These are phyloP conservation scores for Fusarium longipes DNA, from an alignment of 2,329 filamentous ascomycete genomes.

Conservation along the genomic window DNA sequence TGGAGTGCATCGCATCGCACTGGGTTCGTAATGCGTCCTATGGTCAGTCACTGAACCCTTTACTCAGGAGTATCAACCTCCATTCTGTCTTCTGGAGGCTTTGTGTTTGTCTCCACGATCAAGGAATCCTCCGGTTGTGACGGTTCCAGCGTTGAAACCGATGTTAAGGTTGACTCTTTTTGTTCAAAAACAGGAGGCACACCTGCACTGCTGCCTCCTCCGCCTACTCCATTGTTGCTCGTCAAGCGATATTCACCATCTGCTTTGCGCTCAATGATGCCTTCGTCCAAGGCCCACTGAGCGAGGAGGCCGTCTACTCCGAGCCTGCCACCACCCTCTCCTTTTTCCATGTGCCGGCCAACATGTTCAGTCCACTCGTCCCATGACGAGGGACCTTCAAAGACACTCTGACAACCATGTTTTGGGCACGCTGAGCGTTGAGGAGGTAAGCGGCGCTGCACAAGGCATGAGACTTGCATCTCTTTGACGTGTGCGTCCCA, in stretches of 20 bases:
- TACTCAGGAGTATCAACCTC: conserved; percentile 43
- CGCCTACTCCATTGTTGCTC: conserved; percentile 45
- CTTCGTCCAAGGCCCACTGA: conserved; percentile 71
- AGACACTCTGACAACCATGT: conserved; percentile 75
- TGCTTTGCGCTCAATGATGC: conserved; percentile 69
- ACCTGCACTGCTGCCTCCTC: conserved; percentile 30
- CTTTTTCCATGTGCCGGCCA: conserved; percentile 86
- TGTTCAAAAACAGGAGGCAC: conserved; percentile 34
- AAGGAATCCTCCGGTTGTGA: conserved; percentile 43
- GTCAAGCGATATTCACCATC: conserved; percentile 68
- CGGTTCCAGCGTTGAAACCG: conserved; percentile 34
- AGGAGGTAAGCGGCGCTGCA: conserved; percentile 75
- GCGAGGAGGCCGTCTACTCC: conserved; percentile 69
- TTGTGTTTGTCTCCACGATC: conserved; percentile 42
- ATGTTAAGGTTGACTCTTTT: conserved; percentile 45
- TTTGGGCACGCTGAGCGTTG: conserved; percentile 76
- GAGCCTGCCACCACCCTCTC: conserved; percentile 66
- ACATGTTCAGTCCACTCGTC: conserved; percentile 94
- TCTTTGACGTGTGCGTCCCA: conserved; percentile 75
- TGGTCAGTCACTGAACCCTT: conserved; percentile 18
- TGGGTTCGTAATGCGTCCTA: conserved; percentile 33
- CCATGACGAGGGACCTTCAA: conserved; percentile 81
- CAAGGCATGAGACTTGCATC: conserved; percentile 80
- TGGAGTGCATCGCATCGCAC: conserved; percentile 32
- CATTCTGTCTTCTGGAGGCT: conserved; percentile 44